Evolutionary conservation across 306 rosid genomes (phyloP).

Genomic region (Crotalaria pallida): DNA sequence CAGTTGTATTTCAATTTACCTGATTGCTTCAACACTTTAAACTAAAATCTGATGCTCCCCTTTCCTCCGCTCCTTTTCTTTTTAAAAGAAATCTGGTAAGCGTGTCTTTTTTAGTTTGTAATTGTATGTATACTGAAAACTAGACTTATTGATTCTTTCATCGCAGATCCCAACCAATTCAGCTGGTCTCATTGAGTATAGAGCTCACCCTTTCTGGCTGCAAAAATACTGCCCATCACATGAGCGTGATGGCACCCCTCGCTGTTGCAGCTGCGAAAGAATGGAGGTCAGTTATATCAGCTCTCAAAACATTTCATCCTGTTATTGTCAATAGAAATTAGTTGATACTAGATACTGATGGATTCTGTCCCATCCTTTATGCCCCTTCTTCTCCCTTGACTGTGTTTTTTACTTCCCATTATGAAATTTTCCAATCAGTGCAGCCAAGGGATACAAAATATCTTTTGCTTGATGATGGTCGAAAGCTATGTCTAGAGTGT

Average conservation of each 20-base stretch:
- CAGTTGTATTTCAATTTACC: background rate
- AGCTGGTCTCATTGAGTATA: slow-evolving; percentile 84
- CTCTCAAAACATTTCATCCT: background rate
- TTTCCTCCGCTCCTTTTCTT: background rate
- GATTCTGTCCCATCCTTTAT: background rate
- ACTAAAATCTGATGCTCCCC: background rate
- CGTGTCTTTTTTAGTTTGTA: background rate
- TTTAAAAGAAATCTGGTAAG: background rate
- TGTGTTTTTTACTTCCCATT: background rate
- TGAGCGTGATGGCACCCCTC: slow-evolving; percentile 86
- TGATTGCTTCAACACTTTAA: background rate
- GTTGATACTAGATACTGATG: background rate
- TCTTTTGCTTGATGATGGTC: slow-evolving; percentile 92
- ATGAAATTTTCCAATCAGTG: slow-evolving; percentile 31
- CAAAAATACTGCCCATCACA: slow-evolving; percentile 95
- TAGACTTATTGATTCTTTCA: slow-evolving; percentile 17
- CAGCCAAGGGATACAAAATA: slow-evolving; percentile 79
- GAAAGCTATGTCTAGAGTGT: slow-evolving; percentile 95
- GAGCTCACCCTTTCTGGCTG: slow-evolving; percentile 95
- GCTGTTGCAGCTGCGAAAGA: slow-evolving; percentile 99
- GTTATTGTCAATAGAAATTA: background rate
- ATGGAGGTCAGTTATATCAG: slow-evolving; percentile 73
- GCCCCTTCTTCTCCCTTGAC: background rate
- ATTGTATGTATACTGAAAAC: background rate
- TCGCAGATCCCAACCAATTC: slow-evolving; percentile 86